Evolutionary conservation across 371 early-diverging fungal species (phyloP), one percentile per base, ranked within the genome.

Genomic region (Mucor mucedo): DNA sequence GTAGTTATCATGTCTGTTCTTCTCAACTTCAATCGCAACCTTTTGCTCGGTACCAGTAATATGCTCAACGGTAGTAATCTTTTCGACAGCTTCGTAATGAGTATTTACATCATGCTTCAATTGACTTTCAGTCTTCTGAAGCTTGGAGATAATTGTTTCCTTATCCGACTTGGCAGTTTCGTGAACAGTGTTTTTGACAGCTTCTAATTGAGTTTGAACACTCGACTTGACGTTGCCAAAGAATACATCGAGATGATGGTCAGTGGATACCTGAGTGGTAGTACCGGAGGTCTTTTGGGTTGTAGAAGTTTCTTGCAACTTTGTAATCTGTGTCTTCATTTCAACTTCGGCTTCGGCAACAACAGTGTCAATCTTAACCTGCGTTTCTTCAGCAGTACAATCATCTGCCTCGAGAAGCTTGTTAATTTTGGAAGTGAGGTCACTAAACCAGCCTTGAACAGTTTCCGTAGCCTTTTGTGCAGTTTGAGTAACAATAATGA

Each of bases 241-340:
- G 72, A 73, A 77, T 21, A 60, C 62, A 28, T 72, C 77, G 14
- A 76, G 50, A 57, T 69, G 69, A 35, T 62, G 69, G 5, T 69
- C 63, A 21, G 65, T 55, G 7, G 69, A 52, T 3, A 61, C 60
- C 42, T 62, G 53, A 21, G 69, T 53, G 6, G 60, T 45, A 28
- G 60, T 44, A n/a, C 45, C 40, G 9, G 60, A 56, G 21, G 60
- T 69, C 2, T 29, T 42, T 4, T 42, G 42, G 5, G 55, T 56
- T 13, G 52, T 58, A 2, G 56, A 5, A 9, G 55, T 57, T 49
- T 71, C 52, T 41, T 70, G 63, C 1, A 68, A 30, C 52, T 67
- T 52, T 3, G 42, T 53, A 9, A 71, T 61, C 56, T 72, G 64
- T 4, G 59, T 63, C 63, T 72, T 64, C 65, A 76, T 50, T 41